Evolutionary conservation across 139 green algal species (phyloP), one percentile per base, ranked within the genome.

Genomic region (Spirogloea muscicola): DNA sequence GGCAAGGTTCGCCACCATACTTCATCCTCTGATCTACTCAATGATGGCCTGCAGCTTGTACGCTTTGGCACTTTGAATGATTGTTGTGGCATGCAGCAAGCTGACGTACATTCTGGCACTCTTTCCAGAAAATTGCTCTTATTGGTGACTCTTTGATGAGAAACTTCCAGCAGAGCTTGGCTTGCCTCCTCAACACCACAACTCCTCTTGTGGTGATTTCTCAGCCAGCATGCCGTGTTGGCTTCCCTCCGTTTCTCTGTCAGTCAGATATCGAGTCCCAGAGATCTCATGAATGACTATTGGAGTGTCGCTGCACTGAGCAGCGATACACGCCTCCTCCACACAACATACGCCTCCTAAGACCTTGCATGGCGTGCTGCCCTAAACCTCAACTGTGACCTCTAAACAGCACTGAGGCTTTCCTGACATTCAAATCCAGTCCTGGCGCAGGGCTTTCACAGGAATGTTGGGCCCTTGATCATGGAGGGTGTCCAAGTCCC

Each of bases 111-210:
- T 21, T 31, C 21, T 21, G 46, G 21, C 21, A 21, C 21, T 55
- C 1, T 63, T 33, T 31, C n/a, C 64, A 73, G 64, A 44, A 61
- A 16, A 44, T 73, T 33, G 40, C 38, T 33, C 18, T 73, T 16
- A 39, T 73, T 16, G 64, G 64, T 34, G 64, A 73, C 41, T 73
- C 64, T 1, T 25, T 73, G 25, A 73, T 73, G 64, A 41, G 18
- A 13, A 73, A 73, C 64, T 63, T 73, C 13, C 34, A 61, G n/a
- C 25, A 73, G 31, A 27, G 27, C 25, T 27, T 73, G 31, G 9
- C 33, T 18, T 73, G 64, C 64, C 64, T 73, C 18, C 48, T 73
- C 3, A 9, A 31, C 29, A 31, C n/a, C 43, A 10, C 13, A 10
- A 51, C 13, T 16, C 43, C 43, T 16, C 10, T 16, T 16, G 16